Evolutionary conservation across 2,329 filamentous ascomycete species (phyloP).

Genomic region (Chalaropsis ovoidea): DNA sequence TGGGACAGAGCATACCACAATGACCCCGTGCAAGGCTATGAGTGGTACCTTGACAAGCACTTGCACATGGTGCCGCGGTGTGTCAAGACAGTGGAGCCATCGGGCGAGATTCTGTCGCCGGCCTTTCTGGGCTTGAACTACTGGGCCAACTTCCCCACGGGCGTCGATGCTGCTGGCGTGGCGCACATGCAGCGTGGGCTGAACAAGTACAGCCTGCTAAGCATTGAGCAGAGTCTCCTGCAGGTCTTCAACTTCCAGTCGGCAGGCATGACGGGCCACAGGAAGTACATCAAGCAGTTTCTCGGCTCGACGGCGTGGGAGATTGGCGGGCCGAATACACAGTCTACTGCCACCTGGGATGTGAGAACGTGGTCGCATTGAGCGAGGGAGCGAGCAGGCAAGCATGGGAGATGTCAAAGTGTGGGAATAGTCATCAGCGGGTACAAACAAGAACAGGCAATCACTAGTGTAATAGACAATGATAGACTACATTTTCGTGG

Average conservation of each 20-base stretch:
- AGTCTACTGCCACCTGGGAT: not conserved
- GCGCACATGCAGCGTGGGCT: not conserved
- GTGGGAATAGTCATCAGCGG: not conserved
- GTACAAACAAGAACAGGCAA: not conserved
- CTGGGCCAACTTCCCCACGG: not conserved
- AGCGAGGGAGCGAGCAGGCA: not conserved
- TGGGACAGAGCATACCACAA: not conserved
- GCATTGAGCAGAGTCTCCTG: slow-evolving; percentile 17
- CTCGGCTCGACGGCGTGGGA: not conserved
- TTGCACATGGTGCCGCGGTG: slow-evolving; percentile 6
- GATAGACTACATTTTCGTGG: not conserved
- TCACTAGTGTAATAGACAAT: not conserved
- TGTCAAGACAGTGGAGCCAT: not conserved
- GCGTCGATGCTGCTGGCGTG: not conserved
- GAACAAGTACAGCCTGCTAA: slow-evolving; percentile 5
- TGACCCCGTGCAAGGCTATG: not conserved
- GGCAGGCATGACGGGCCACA: not conserved
- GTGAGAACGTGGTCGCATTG: not conserved
- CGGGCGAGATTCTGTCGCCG: slow-evolving; percentile 7
- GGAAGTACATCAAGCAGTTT: not conserved
- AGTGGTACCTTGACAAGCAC: slow-evolving; percentile 13
- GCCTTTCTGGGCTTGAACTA: slow-evolving; percentile 12
- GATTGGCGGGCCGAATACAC: not conserved
- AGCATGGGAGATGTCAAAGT: not conserved
- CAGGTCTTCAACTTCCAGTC: slow-evolving; percentile 11